Evolutionary conservation across 495 filamentous ascomycete genomes (phyloP).

Genomic region (Xanthoparmelia taractica): DNA sequence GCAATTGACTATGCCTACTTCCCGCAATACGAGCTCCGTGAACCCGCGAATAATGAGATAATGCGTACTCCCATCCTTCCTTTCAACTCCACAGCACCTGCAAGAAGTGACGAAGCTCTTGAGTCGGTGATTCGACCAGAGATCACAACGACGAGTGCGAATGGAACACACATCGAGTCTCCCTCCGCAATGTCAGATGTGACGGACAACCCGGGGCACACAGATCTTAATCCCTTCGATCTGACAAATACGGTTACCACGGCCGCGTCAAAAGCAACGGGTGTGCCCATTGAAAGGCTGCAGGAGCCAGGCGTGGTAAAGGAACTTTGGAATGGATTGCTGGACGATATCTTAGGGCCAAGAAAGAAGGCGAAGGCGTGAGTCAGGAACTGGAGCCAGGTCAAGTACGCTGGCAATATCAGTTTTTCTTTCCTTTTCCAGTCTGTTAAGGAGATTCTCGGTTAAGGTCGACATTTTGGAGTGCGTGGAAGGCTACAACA

Average conservation of each 20-base stretch:
- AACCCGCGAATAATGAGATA: slow-evolving; percentile 23
- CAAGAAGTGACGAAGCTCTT: slow-evolving; percentile 19
- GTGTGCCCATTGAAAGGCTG: slow-evolving; percentile 34
- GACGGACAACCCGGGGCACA: slow-evolving; percentile 45
- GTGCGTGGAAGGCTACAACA: neutral
- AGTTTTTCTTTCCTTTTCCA: neutral
- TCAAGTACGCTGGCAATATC: neutral
- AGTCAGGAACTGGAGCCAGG: neutral
- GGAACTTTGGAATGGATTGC: slow-evolving; percentile 48
- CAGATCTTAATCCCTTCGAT: slow-evolving; percentile 52
- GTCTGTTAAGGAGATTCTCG: neutral
- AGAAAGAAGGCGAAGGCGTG: slow-evolving; percentile 16
- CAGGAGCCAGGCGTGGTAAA: slow-evolving; percentile 40
- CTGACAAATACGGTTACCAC: slow-evolving; percentile 46
- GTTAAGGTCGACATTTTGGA: neutral
- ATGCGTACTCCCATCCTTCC: slow-evolving; percentile 49
- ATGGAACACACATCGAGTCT: slow-evolving; percentile 46
- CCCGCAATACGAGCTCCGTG: slow-evolving; percentile 43
- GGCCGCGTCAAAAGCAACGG: slow-evolving; percentile 23
- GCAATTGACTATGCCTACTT: slow-evolving; percentile 60
- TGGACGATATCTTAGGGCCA: slow-evolving; percentile 51
- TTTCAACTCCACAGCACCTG: slow-evolving; percentile 32
- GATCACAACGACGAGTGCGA: slow-evolving; percentile 49
- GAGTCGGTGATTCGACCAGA: slow-evolving; percentile 46
- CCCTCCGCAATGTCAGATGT: slow-evolving; percentile 49